Base-by-base conservation (phyloP, 1,284 basidiomycete genomes). In the Inonotus obliquus region DNA sequence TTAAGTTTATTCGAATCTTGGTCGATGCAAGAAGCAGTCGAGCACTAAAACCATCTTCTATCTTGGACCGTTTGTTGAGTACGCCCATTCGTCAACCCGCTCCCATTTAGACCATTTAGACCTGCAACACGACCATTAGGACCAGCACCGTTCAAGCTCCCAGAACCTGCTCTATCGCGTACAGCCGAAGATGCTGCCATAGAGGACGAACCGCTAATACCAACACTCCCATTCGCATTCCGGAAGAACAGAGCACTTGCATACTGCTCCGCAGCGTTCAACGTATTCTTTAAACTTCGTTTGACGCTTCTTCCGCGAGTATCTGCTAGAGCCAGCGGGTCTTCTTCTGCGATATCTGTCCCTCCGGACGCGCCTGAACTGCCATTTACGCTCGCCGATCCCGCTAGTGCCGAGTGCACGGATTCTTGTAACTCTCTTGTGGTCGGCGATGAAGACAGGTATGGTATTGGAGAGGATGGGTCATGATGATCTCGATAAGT, bases 241-340 rank as follows among this genome's bases (percentile, higher is more conserved):
- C 85, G 84, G 65, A 88, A 86, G 35, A 88, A 74, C 66, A 89
- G 80, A 5, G 83, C 79, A 61, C 76, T 82, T 2, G 86, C 83
- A 67, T 84, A 85, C 60, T 85, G 81, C 68, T 90, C 87, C 7
- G 88, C 87, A 27, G 79, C 84, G 61, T 77, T 83, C 57, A 89
- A 70, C 5, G 86, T 87, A 65, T 81, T 87, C 56, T 87, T 79
- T 55, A 89, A 67, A 65, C 82, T 85, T 65, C 83, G 77, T 70
- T 81, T 86, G 37, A 85, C 84, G 67, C 79, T 84, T 65, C 86
- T 75, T 25, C 84, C 84, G 57, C 80, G 69, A 70, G 68, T 72
- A 65, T 77, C 79, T 32, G 68, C 17, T 21, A 21, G 7, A 6
- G 27, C 72, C 49, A 76, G 9, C 19, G 49, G 17, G 19, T 56